phyloP scores from a whole-genome alignment of 768 basidiomycete genomes.

The Amylocystis lapponica region DNA sequence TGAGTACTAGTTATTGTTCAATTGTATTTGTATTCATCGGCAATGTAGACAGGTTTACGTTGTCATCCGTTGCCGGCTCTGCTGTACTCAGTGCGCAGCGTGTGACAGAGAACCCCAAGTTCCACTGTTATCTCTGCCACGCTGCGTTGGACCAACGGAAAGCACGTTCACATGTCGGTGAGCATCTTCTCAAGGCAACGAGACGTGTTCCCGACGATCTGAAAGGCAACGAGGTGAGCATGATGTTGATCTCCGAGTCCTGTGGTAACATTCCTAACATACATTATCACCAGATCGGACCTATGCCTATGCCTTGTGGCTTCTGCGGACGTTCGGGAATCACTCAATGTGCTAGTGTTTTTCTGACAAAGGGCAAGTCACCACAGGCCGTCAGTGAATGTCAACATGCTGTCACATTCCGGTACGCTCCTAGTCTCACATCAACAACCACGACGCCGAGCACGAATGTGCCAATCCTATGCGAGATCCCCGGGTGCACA shows the following conservation, averaged over 20 bases:
- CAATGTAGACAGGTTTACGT: too few species aligned
- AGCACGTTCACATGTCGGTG: slow-evolving; percentile 5
- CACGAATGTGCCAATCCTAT: slow-evolving; percentile 25
- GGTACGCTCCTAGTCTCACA: slow-evolving; percentile 9
- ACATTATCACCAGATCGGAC: slow-evolving; percentile 8
- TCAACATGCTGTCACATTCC: slow-evolving; percentile 9
- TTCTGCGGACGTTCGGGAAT: slow-evolving; percentile 17
- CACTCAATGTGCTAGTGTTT: not conserved
- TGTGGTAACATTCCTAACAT: not conserved
- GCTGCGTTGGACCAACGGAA: not conserved
- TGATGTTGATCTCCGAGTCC: not conserved
- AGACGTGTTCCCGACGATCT: slow-evolving; percentile 4
- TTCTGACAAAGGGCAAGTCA: slow-evolving; percentile 13
- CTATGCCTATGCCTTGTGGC: slow-evolving; percentile 21
- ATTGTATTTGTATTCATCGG: too few species aligned
- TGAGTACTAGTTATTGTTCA: not conserved
- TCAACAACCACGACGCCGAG: slow-evolving; percentile 16
- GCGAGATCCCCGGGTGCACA: slow-evolving; percentile 12
- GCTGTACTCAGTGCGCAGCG: too few species aligned
- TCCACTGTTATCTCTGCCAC: slow-evolving; percentile 9
- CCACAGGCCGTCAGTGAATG: slow-evolving; percentile 14
- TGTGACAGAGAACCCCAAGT: not conserved
- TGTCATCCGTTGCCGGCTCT: too few species aligned
- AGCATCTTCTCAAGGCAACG: slow-evolving; percentile 7
- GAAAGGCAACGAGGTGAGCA: slow-evolving; percentile 3